phyloP scores from a whole-genome alignment of 78 protist genomes.

The Dictyostelium citrinum region DNA sequence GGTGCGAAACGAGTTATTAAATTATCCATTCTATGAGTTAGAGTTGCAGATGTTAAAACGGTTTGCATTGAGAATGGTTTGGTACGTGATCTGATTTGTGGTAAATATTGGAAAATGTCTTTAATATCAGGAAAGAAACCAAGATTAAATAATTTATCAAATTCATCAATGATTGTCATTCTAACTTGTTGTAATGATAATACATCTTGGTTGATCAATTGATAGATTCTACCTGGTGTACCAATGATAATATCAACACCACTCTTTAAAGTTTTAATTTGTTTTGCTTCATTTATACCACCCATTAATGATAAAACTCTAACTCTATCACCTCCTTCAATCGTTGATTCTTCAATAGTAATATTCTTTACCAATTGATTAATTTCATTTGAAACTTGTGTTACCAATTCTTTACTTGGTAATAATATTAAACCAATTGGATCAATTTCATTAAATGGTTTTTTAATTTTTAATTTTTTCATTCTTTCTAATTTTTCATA shows the following conservation, averaged over 20 bases:
- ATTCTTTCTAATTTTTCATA: not conserved
- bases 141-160: slow-evolving; percentile 57
- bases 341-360: not conserved
- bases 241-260: slow-evolving; percentile 56
- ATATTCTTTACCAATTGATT: not conserved
- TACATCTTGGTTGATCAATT: not conserved
- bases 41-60: slow-evolving; percentile 27
- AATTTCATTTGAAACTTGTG: slow-evolving; percentile 22
- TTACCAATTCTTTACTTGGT: slow-evolving; percentile 60
- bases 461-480: not conserved
- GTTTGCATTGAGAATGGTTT: slow-evolving; percentile 53
- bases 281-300: slow-evolving; percentile 54
- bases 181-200: slow-evolving; percentile 7
- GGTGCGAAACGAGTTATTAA: slow-evolving; percentile 61
- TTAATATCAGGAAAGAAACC: slow-evolving; percentile 69
- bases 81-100: slow-evolving; percentile 1
- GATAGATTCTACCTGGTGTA: slow-evolving; percentile 35
- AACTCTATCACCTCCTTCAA: not conserved
- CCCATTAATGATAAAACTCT: slow-evolving; percentile 20
- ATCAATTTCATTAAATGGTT: not conserved
- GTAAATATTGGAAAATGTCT: slow-evolving; percentile 20
- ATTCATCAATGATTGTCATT: slow-evolving; percentile 59
- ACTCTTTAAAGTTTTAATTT: not conserved
- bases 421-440: slow-evolving; percentile 44
- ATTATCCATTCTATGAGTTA: slow-evolving; percentile 7